Conservation (phyloP, 2,329 filamentous ascomycete genomes). For the Aureobasidium uvarum region DNA sequence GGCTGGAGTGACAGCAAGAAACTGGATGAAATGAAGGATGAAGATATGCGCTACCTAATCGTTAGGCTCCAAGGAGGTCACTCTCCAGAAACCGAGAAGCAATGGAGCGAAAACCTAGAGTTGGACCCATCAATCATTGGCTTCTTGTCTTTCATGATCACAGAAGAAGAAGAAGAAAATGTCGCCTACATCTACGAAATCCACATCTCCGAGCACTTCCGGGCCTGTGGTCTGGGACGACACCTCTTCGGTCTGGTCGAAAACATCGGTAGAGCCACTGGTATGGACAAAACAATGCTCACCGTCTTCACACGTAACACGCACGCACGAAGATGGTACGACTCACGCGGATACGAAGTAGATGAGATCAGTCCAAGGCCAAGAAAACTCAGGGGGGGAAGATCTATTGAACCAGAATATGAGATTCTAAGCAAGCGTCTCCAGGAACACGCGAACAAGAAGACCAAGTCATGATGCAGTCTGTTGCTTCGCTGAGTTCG, state of each 20-base stretch:
- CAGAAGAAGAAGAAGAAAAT: constrained; percentile 61
- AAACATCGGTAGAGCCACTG: constrained; percentile 54
- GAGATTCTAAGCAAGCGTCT: constrained; percentile 52
- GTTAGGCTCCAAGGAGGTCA: constrained; percentile 43
- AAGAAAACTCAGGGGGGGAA: constrained; percentile 50
- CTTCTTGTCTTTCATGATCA: constrained; percentile 68
- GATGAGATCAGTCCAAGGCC: constrained; percentile 55
- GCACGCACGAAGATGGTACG: constrained; percentile 60
- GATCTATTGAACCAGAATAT: constrained; percentile 52
- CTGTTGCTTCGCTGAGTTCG: not conserved
- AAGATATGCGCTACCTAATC: constrained; percentile 67
- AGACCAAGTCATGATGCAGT: not conserved
- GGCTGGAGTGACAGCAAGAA: constrained; percentile 66
- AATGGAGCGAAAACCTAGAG: not conserved
- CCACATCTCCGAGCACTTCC: constrained; percentile 59
- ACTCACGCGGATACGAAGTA: constrained; percentile 55
- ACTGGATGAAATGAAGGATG: constrained; percentile 64
- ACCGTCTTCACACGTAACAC: constrained; percentile 67
- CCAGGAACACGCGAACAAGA: not conserved
- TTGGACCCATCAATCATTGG: constrained; percentile 30
- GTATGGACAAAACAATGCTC: constrained; percentile 67
- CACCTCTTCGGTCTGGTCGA: constrained; percentile 59
- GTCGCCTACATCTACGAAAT: constrained; percentile 80
- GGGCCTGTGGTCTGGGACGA: constrained; percentile 55
- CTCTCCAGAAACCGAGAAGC: not conserved